Base-by-base conservation (phyloP, 1,284 basidiomycete species). In the Bothia castanella region DNA sequence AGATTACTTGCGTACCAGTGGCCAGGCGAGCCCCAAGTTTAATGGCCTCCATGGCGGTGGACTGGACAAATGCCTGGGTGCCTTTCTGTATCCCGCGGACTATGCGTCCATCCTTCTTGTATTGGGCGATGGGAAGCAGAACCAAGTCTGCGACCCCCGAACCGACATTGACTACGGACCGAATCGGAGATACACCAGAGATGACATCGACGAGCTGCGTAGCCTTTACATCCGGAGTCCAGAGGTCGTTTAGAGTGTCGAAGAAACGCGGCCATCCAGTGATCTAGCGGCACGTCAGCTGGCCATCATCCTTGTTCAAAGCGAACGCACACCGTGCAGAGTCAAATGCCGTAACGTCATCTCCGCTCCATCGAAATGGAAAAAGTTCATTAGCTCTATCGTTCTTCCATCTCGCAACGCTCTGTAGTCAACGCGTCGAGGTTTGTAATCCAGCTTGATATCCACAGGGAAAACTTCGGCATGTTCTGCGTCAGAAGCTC, bases 351-450 rank as follows among this genome's bases (percentile, higher is more conserved):
- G 80, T 45, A 99, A 72, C 1, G 93, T 96, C 92, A 99, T 98
- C 69, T 97, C 96, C 3, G 96, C 90, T 0, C 92, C 96, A 61
- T 99, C 96, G 61, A 99, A 99, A 69, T 98, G 95, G 85, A 99
- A 99, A 68, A 99, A 98, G 68, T 99, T 99, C 96, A 99, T 98
- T 50, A 99, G 72, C 67, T 99, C 97, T 54, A 97, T 96, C 0
- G 93, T 94, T 66, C 80, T 83, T 13, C 97, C 97, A 60, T 95
- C 87, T 16, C 87, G 80, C 43, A 98, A 74, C n/a, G 94, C 95
- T 52, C 83, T 75, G 68, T 97, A 97, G 69, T 99, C 92, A 21
- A 99, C 93, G 5, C 95, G 84, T 53, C 97, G 92, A 41, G 97
- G 96, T 69, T 99, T 99, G 71, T 99, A 99, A 67, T 99, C 96